phyloP scores from a whole-genome alignment of 2,329 filamentous ascomycete species.

The Calycina herbarum region DNA sequence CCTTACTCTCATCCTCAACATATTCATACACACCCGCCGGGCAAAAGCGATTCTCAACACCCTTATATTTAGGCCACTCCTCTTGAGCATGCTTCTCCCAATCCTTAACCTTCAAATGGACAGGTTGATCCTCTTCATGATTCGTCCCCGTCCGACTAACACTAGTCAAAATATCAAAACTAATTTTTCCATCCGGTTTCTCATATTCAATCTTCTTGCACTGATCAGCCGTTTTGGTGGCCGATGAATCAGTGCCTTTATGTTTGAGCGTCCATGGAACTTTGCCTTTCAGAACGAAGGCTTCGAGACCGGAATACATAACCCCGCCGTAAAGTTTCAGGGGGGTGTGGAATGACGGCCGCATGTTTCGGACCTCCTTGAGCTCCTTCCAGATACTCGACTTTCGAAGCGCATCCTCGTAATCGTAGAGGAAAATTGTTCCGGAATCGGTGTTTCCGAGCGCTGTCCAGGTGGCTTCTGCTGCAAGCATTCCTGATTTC shows the following conservation, averaged over 20 bases:
- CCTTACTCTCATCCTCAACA: constrained; percentile 85
- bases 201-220: constrained; percentile 92
- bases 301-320: constrained; percentile 89
- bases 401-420: constrained; percentile 83
- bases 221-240: constrained; percentile 77
- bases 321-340: constrained; percentile 89
- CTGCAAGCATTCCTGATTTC: constrained; percentile 95
- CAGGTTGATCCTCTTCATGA: constrained; percentile 97
- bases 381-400: constrained; percentile 93
- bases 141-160: constrained; percentile 96
- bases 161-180: constrained; percentile 93
- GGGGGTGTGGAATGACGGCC: constrained; percentile 86
- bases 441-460: constrained; percentile 59
- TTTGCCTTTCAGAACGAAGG: constrained; percentile 80
- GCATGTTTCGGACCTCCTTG: constrained; percentile 94
- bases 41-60: constrained; percentile 94
- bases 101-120: constrained; percentile 91
- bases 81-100: constrained; percentile 87
- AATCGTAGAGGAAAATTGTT: constrained; percentile 89
- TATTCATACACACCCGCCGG: constrained; percentile 98
- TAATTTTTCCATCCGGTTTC: constrained; percentile 93
- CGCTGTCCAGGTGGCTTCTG: constrained; percentile 83
- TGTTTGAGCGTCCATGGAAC: constrained; percentile 93
- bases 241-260: constrained; percentile 71
- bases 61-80: constrained; percentile 85